A percentile compares a stretch with the other conserved stretches of the same genome.
These are phyloP conservation scores for Halocafeteria seosinensis DNA, from an alignment of 108 stramenopile genomes.

Conservation along the genomic window DNA sequence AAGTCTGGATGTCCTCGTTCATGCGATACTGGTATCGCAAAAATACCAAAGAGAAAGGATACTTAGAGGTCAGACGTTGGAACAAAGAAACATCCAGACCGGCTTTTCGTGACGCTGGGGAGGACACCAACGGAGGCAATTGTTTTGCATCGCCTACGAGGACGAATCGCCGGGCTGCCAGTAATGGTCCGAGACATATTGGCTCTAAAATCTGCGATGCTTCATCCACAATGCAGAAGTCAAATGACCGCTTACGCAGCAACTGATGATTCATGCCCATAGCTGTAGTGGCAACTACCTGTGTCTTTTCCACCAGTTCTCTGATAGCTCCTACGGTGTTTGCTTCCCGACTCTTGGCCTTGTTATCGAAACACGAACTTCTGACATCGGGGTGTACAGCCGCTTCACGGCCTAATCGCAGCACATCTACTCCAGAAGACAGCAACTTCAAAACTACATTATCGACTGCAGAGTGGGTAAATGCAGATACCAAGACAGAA, in stretches of 20 bases:
- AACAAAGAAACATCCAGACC: conserved; percentile 71
- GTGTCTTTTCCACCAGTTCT: too few relatives aligned
- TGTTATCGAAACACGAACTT: too few relatives aligned
- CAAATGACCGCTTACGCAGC: too few relatives aligned
- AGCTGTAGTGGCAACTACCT: too few relatives aligned
- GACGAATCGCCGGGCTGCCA: conserved; percentile 58
- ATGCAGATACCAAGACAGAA: conserved; percentile 68
- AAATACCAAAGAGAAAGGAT: conserved; percentile 56
- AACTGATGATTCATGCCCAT: too few relatives aligned
- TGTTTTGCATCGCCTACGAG: conserved; percentile 93
- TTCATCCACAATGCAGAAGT: conserved; percentile 91
- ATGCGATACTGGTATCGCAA: conserved; percentile 84
- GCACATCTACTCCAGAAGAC: neutral
- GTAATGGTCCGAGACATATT: conserved; percentile 60
- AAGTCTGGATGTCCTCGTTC: conserved; percentile 60
- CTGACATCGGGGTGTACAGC: too few relatives aligned
- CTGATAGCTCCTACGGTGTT: too few relatives aligned
- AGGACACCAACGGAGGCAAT: conserved; percentile 75
- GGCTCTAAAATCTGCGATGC: conserved; percentile 88
- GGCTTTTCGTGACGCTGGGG: conserved; percentile 38
- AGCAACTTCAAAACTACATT: conserved; percentile 57
- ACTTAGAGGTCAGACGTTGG: conserved; percentile 54
- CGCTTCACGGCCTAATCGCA: too few relatives aligned
- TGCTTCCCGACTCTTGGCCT: too few relatives aligned
- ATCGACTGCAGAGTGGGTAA: conserved; percentile 92